A percentile compares a stretch with the other conserved stretches of the same genome.
phyloP scores from a whole-genome alignment of 2,329 filamentous ascomycete genomes.

The Penicillium fuscoglaucum region DNA sequence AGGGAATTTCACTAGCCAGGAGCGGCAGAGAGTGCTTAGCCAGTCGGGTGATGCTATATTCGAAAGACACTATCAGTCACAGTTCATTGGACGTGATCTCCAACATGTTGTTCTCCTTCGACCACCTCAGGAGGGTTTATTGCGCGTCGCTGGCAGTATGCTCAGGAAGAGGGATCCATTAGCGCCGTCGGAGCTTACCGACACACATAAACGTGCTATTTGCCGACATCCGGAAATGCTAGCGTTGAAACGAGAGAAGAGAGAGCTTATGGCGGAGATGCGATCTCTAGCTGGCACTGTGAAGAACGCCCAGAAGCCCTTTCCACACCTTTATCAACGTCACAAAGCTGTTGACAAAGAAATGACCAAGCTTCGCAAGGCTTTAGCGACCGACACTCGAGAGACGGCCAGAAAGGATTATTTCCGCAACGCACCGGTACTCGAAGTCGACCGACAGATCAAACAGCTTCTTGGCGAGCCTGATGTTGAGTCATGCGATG shows the following conservation, averaged over 20 bases:
- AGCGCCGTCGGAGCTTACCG: constrained; percentile 1
- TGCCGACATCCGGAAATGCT: constrained; percentile 22
- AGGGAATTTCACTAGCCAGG: too few species aligned
- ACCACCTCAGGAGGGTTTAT: constrained; percentile 26
- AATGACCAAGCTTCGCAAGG: too few species aligned
- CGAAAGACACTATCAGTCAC: constrained; percentile 30
- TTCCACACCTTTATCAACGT: too few species aligned
- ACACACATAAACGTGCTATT: constrained; percentile 22
- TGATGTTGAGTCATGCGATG: constrained; percentile 66
- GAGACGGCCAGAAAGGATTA: too few species aligned
- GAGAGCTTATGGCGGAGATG: constrained; percentile 29
- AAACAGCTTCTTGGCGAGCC: constrained; percentile 26
- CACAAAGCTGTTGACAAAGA: too few species aligned
- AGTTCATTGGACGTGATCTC: constrained; percentile 30
- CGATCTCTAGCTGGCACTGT: not conserved
- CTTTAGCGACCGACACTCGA: too few species aligned
- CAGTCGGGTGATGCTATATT: too few species aligned
- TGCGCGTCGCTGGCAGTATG: constrained; percentile 26
- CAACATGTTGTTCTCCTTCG: constrained; percentile 31
- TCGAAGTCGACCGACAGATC: constrained; percentile 29
- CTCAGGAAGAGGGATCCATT: constrained; percentile 20
- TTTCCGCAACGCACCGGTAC: constrained; percentile 18
- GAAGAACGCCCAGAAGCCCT: too few species aligned
- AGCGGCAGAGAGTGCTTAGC: too few species aligned
- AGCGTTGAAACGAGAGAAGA: constrained; percentile 28